These are phyloP conservation scores for Barnettozyma vustinii DNA, from an alignment of 805 yeast genomes.

Conservation along the genomic window DNA sequence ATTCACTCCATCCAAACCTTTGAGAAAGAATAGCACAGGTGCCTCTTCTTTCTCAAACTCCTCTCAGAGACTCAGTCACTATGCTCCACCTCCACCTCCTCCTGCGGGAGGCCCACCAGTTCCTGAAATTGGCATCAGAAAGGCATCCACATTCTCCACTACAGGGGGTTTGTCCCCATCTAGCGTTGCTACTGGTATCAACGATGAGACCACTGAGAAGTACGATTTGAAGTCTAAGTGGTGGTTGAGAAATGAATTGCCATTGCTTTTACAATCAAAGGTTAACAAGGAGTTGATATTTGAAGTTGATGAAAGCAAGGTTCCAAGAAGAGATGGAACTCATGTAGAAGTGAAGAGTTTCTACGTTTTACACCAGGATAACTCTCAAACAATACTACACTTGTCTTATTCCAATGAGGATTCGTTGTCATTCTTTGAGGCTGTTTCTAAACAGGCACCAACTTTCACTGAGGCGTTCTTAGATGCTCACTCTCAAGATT, in stretches of 20 bases:
- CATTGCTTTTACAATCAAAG: slow-evolving; percentile 40
- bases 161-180: background rate
- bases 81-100: slow-evolving; percentile 11
- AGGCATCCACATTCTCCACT: slow-evolving; percentile 18
- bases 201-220: background rate
- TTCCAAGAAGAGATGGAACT: slow-evolving; percentile 54
- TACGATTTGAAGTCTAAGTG: slow-evolving; percentile 41
- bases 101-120: slow-evolving; percentile 6
- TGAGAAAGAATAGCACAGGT: slow-evolving; percentile 6
- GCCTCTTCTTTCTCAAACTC: slow-evolving; percentile 2
- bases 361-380: slow-evolving; percentile 67
- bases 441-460: slow-evolving; percentile 38
- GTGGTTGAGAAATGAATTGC: slow-evolving; percentile 61
- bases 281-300: slow-evolving; percentile 46
- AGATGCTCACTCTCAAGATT: slow-evolving; percentile 41
- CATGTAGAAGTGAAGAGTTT: slow-evolving; percentile 49
- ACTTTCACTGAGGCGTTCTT: slow-evolving; percentile 41
- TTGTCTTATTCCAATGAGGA: slow-evolving; percentile 40
- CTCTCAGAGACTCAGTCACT: slow-evolving; percentile 1
- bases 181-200: background rate
- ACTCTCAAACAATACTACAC: slow-evolving; percentile 59
- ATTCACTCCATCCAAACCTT: slow-evolving; percentile 3
- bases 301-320: slow-evolving; percentile 58
- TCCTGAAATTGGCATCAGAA: slow-evolving; percentile 9
- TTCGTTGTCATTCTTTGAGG: slow-evolving; percentile 28